phyloP scores from a whole-genome alignment of 805 yeast genomes.

The Wickerhamomyces kurtzmanii region DNA sequence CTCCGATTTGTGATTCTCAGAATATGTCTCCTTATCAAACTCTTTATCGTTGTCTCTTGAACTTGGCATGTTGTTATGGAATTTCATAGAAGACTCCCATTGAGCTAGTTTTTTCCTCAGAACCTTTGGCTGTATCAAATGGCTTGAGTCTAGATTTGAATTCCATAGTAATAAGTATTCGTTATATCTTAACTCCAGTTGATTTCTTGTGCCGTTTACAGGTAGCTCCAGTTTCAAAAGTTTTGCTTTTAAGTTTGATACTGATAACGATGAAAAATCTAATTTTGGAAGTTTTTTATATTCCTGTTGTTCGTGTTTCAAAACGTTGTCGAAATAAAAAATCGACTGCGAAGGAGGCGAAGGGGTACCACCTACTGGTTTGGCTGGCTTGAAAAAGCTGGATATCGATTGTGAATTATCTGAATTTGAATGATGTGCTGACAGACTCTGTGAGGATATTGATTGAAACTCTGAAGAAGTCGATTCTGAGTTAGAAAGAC shows the following conservation, averaged over 20 bases:
- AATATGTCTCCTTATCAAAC: conserved; percentile 8
- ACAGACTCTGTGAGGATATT: not conserved
- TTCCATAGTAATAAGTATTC: conserved; percentile 75
- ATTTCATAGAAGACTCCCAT: conserved; percentile 46
- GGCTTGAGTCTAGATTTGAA: conserved; percentile 65
- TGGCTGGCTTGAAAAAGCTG: conserved; percentile 2
- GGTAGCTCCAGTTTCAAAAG: conserved; percentile 46
- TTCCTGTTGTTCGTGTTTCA: conserved; percentile 17
- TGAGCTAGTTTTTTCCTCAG: conserved; percentile 46
- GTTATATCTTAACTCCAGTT: conserved; percentile 60
- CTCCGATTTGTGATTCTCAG: too few relatives aligned
- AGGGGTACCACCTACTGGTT: conserved; percentile 1
- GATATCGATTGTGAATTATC: conserved; percentile 4
- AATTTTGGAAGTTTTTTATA: conserved; percentile 46
- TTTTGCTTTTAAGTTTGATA: conserved; percentile 51
- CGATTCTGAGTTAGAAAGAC: conserved; percentile 27
- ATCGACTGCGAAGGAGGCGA: conserved; percentile 9
- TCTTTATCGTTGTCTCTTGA: conserved; percentile 3
- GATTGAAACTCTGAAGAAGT: conserved; percentile 3
- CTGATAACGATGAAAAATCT: conserved; percentile 50
- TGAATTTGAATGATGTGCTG: conserved; percentile 17
- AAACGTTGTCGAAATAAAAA: conserved; percentile 22
- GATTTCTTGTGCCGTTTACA: conserved; percentile 49
- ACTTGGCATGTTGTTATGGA: too few relatives aligned
- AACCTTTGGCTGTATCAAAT: conserved; percentile 48